Conservation (phyloP, 129 eudicot species). For the Lactuca sativa region DNA sequence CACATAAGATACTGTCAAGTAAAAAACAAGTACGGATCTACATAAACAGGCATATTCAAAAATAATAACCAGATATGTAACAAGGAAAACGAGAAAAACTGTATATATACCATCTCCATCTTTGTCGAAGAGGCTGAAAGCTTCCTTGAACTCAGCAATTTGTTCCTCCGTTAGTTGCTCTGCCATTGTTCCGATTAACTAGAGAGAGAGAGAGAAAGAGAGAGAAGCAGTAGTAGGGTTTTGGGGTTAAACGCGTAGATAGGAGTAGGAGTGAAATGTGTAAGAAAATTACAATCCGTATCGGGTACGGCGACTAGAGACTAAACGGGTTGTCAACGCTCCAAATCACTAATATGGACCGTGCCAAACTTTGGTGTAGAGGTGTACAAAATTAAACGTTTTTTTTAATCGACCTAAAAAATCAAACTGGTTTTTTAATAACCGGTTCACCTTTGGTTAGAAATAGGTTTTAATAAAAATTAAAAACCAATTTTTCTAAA, state of each 20-base stretch:
- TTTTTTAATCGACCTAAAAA: too few relatives aligned
- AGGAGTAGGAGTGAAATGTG: background rate
- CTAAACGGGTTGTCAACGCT: too few relatives aligned
- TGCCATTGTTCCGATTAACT: slow-evolving; percentile 22
- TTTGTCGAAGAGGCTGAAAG: slow-evolving; percentile 42
- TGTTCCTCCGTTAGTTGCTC: slow-evolving; percentile 40
- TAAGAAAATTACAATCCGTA: background rate
- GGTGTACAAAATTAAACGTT: too few relatives aligned
- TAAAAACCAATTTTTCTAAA: too few relatives aligned
- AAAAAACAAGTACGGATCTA: slow-evolving; percentile 1
- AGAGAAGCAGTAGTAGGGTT: slow-evolving; percentile 6
- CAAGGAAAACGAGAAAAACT: background rate
- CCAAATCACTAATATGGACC: too few relatives aligned
- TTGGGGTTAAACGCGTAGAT: slow-evolving; percentile 1
- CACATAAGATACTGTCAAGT: background rate
- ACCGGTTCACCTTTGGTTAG: too few relatives aligned
- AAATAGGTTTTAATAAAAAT: too few relatives aligned
- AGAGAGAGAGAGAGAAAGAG: background rate
- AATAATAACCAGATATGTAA: background rate
- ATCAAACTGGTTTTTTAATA: too few relatives aligned
- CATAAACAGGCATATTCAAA: background rate
- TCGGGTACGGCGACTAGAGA: too few relatives aligned
- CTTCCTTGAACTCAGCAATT: slow-evolving; percentile 43
- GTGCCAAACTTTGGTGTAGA: too few relatives aligned
- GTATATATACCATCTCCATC: slow-evolving; percentile 38